Evolutionary conservation across 768 basidiomycete species (phyloP), one percentile per base, ranked within the genome.

Genomic region (Hericium rajendrae): DNA sequence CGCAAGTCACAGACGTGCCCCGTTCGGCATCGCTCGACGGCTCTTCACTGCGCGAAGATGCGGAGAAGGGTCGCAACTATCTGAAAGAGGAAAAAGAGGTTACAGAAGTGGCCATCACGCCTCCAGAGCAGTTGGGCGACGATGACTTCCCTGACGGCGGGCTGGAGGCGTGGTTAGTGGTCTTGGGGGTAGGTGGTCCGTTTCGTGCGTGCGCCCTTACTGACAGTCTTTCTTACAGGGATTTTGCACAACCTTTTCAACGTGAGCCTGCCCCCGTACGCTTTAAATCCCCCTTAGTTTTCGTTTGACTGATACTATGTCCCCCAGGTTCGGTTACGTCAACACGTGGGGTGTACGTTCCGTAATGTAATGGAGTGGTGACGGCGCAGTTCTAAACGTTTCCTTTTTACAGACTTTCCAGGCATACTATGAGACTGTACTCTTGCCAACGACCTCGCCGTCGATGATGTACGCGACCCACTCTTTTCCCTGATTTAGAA

Each of bases 381-480:
- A 26, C 11, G 15, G 24, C 8, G 28, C 13, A 12, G 15, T 22
- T 22, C 15, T 15, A 13, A 15, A 50, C 24, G 8, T 11, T 6
- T 3, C 22, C 15, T 4, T 28, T 26, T 8, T 11, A 6, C 53
- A 88, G 86, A 76, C 82, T 22, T 89, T 89, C 66, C 88, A 91
- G 74, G 76, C 76, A 6, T 86, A 87, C 65, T 89, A 91, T 60
- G 74, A 86, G 61, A 69, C 76, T 38, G 75, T 72, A 2, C 18
- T 85, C 4, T 72, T 89, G 24, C 69, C 64, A 1, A 61, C 75
- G 28, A 73, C 75, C 1, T 74, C 78, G 5, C 76, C 85, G 3
- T 89, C 87, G 12, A 76, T 68, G n/a, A 88, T 88, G 85, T 85
- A 24, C 59, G 71, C 58, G 51, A 13, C 43, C 24, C 53, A 20